Percentiles rank a stretch among this genome's conserved stretches.
These are phyloP conservation scores for Penicillium hesseltinei DNA, from an alignment of 2,329 filamentous ascomycete species.

Conservation along the genomic window DNA sequence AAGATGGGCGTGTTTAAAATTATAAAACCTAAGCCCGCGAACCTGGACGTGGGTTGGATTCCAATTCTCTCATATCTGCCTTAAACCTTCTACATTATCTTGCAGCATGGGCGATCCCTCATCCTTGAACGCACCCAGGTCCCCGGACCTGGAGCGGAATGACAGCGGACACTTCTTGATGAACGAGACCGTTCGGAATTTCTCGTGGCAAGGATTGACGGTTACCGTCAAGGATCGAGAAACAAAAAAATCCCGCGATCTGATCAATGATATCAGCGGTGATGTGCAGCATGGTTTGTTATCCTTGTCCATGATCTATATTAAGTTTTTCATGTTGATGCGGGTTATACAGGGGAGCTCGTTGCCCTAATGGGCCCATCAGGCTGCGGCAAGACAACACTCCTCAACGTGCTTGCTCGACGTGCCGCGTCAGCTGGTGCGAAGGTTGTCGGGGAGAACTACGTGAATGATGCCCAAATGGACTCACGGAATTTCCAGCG, in stretches of 20 bases:
- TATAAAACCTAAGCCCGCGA: slow-evolving; percentile 4
- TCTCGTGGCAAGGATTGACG: slow-evolving; percentile 65
- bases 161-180: slow-evolving; percentile 31
- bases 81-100: not conserved
- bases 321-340: not conserved
- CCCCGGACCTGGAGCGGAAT: slow-evolving; percentile 32
- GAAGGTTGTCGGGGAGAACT: slow-evolving; percentile 53
- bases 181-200: slow-evolving; percentile 63
- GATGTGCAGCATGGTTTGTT: slow-evolving; percentile 59
- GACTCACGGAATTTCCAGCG: slow-evolving; percentile 59
- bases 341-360: slow-evolving; percentile 58
- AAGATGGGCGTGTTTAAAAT: not conserved
- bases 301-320: not conserved
- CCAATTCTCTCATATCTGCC: not conserved
- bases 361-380: slow-evolving; percentile 79
- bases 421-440: slow-evolving; percentile 55
- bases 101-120: slow-evolving; percentile 4
- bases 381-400: slow-evolving; percentile 75
- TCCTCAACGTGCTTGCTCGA: slow-evolving; percentile 75
- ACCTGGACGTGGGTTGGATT: not conserved
- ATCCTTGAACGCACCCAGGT: not conserved
- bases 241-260: slow-evolving; percentile 61
- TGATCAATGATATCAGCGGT: slow-evolving; percentile 64
- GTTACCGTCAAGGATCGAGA: slow-evolving; percentile 71
- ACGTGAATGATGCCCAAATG: slow-evolving; percentile 62